Evolutionary conservation across 75 land plant genomes (phyloP).

Genomic region (Gnetum montanum): DNA sequence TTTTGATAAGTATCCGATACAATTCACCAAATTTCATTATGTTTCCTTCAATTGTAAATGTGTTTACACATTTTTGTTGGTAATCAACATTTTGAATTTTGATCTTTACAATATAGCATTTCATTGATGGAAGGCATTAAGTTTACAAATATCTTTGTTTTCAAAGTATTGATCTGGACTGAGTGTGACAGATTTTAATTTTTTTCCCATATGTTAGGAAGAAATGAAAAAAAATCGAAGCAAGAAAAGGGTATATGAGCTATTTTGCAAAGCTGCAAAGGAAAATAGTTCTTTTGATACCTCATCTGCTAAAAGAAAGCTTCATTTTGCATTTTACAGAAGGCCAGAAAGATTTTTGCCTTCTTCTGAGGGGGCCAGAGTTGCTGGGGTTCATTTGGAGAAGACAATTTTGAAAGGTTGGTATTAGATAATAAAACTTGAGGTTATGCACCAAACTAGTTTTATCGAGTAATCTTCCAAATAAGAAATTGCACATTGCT

Average conservation of each 20-base stretch:
- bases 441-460: neutral
- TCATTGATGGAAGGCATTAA: no score
- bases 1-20: no score
- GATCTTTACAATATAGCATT: no score
- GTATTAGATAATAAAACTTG: neutral
- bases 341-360: slow-evolving; percentile 58
- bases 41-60: no score
- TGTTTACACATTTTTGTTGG: no score
- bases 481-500: neutral
- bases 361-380: slow-evolving; percentile 26
- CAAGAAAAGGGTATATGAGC: slow-evolving; percentile 77
- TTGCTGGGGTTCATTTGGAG: slow-evolving; percentile 65
- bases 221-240: slow-evolving; percentile 72
- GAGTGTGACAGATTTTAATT: no score
- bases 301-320: slow-evolving; percentile 44
- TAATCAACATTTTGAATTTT: no score
- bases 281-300: slow-evolving; percentile 13
- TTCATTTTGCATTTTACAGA: slow-evolving; percentile 78
- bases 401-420: slow-evolving; percentile 74
- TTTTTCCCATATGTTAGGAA: slow-evolving; percentile 58
- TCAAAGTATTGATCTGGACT: no score
- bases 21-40: no score
- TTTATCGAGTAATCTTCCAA: neutral
- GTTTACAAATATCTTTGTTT: no score
- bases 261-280: slow-evolving; percentile 70